Conservation (phyloP, 164 flowering plant species). For the Buxus sempervirens region DNA sequence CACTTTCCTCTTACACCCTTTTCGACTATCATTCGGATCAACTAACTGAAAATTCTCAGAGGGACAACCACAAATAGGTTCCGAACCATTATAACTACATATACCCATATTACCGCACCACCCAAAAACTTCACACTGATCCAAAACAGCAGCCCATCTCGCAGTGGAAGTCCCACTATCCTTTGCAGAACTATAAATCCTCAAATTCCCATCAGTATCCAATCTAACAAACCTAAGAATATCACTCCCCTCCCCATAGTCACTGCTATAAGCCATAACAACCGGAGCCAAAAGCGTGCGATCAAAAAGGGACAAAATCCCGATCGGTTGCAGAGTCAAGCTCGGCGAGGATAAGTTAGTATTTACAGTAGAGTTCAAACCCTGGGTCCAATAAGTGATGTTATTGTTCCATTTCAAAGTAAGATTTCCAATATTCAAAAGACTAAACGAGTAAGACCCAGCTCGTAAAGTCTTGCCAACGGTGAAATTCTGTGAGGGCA, state of each 20-base stretch:
- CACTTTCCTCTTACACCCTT: conserved; percentile 77
- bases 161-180: conserved; percentile 22
- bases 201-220: conserved; percentile 84
- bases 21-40: conserved; percentile 52
- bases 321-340: conserved; percentile 42
- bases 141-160: conserved; percentile 77
- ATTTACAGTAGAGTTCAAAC: conserved; percentile 34
- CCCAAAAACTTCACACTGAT: conserved; percentile 76
- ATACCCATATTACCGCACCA: conserved; percentile 81
- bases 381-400: conserved; percentile 36
- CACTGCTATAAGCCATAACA: conserved; percentile 57
- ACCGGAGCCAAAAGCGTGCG: conserved; percentile 19
- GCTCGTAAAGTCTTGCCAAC: conserved; percentile 22
- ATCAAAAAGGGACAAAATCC: conserved; percentile 53
- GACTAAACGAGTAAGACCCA: conserved; percentile 45
- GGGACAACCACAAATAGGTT: conserved; percentile 68
- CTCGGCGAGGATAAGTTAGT: conserved; percentile 41
- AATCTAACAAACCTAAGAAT: conserved; percentile 57
- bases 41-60: conserved; percentile 59
- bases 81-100: conserved; percentile 63
- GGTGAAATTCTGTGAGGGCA: conserved; percentile 43
- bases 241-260: conserved; percentile 59
- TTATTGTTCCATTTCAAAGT: conserved; percentile 42
- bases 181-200: conserved; percentile 53
- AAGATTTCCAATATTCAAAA: conserved; percentile 35